Evolutionary conservation across 176 grass and related monocot species (phyloP), one percentile per base, ranked within the genome.

Genomic region (Zizania latifolia): DNA sequence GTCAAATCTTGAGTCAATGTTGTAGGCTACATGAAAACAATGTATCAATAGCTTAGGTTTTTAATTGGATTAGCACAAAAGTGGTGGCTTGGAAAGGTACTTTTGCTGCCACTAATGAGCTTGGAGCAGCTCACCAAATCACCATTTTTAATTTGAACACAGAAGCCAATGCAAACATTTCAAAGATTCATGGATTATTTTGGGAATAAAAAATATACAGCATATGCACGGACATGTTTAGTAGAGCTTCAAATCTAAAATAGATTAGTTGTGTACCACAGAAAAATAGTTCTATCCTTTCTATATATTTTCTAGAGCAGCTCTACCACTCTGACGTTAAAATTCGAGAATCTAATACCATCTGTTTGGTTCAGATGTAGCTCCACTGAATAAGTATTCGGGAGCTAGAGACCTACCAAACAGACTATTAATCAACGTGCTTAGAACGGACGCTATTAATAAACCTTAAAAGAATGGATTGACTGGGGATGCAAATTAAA

Each of bases 381-480:
- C n/a, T n/a, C n/a, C n/a, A n/a, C n/a, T n/a, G n/a, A n/a, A n/a
- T n/a, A n/a, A n/a, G n/a, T n/a, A n/a, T n/a, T n/a, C n/a, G n/a
- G n/a, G n/a, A n/a, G n/a, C n/a, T n/a, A n/a, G n/a, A n/a, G n/a
- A n/a, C n/a, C n/a, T n/a, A n/a, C n/a, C n/a, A n/a, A n/a, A n/a
- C n/a, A n/a, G n/a, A n/a, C n/a, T n/a, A n/a, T 62, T 63, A 83
- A 70, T 7, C 53, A 69, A 21, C 44, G 37, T 63, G 35, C 5
- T 62, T 70, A 70, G 41, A 71, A 71, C 41, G 44, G 65, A 74
- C 58, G 23, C 34, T 64, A 57, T 60, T 48, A 60, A 39, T 53
- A 22, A 53, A 53, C 32, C 33, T 84, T 78, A 56, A 84, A 82
- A 84, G 24, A 78, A 78, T 83, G 17, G 34, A 39, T 57, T 56